Conservation (phyloP, 1,284 basidiomycete genomes). For the Ustilago shanxiensis region DNA sequence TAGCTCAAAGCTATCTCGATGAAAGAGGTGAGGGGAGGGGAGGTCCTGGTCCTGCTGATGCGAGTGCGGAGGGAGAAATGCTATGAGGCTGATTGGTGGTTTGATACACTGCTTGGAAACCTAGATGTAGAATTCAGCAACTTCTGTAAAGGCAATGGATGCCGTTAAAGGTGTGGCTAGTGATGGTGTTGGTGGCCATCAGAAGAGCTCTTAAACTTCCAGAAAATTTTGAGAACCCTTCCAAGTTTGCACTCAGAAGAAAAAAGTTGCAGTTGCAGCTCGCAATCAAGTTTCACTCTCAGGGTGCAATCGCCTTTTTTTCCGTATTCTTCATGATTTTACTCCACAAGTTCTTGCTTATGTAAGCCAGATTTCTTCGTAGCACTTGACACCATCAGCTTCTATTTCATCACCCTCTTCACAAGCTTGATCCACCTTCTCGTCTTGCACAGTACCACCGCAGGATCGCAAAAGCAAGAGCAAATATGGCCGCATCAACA, state of each 20-base stretch:
- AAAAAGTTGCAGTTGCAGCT: slow-evolving; percentile 1
- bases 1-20: not conserved
- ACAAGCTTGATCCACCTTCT: not conserved
- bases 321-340: slow-evolving; percentile 3
- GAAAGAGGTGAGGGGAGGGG: not conserved
- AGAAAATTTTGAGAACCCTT: slow-evolving; percentile 39
- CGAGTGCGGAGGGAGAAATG: not conserved
- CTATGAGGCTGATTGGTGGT: not conserved
- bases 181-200: not conserved
- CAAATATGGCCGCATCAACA: slow-evolving; percentile 21
- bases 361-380: slow-evolving; percentile 30
- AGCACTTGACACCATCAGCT: not conserved
- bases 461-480: not conserved
- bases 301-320: slow-evolving; percentile 13
- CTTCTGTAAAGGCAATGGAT: not conserved
- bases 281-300: not conserved
- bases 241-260: not conserved
- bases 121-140: not conserved
- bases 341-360: slow-evolving; percentile 25
- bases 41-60: not conserved
- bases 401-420: not conserved
- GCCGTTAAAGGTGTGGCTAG: not conserved
- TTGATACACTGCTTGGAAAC: not conserved
- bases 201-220: slow-evolving; percentile 13
- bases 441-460: not conserved